Conservation (phyloP, 208 protist genomes). For the Endotrypanum monterogeii region DNA sequence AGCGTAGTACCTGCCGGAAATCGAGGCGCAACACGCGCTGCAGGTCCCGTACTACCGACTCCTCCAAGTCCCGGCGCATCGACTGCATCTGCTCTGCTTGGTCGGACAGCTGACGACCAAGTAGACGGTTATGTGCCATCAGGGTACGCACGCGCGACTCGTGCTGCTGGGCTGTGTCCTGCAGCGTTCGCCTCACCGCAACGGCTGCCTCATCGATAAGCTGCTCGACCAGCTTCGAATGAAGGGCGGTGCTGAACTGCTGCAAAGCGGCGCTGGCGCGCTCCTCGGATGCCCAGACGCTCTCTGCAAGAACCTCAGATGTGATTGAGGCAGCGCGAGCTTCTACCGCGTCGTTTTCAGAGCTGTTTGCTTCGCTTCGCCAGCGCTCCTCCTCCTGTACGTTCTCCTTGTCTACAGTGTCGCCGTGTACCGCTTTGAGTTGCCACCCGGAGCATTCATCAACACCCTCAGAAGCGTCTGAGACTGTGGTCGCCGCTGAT, state of each 20-base stretch:
- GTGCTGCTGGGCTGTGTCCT: slow-evolving; percentile 25
- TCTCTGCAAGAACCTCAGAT: slow-evolving; percentile 9
- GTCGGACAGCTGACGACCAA: slow-evolving; percentile 9
- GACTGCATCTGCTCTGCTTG: slow-evolving; percentile 20
- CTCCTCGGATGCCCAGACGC: slow-evolving; percentile 22
- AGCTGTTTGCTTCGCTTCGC: not conserved
- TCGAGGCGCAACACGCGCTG: slow-evolving; percentile 28
- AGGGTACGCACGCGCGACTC: slow-evolving; percentile 16
- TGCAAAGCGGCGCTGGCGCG: slow-evolving; percentile 22
- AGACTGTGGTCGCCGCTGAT: too few relatives aligned
- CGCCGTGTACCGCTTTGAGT: not conserved
- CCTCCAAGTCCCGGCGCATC: slow-evolving; percentile 9
- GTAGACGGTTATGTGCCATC: slow-evolving; percentile 19
- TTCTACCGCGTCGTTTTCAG: not conserved
- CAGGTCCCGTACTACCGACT: slow-evolving; percentile 17
- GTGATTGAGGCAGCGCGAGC: slow-evolving; percentile 15
- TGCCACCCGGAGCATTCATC: too few relatives aligned
- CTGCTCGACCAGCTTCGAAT: slow-evolving; percentile 34
- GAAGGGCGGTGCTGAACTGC: slow-evolving; percentile 27
- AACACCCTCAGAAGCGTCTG: too few relatives aligned
- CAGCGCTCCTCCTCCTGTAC: not conserved
- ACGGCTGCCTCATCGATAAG: slow-evolving; percentile 30
- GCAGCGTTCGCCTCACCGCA: slow-evolving; percentile 24
- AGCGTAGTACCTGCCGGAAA: slow-evolving; percentile 13
- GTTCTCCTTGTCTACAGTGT: not conserved